Conservation (phyloP, 768 basidiomycete species). For the Lactarius sp. region DNA sequence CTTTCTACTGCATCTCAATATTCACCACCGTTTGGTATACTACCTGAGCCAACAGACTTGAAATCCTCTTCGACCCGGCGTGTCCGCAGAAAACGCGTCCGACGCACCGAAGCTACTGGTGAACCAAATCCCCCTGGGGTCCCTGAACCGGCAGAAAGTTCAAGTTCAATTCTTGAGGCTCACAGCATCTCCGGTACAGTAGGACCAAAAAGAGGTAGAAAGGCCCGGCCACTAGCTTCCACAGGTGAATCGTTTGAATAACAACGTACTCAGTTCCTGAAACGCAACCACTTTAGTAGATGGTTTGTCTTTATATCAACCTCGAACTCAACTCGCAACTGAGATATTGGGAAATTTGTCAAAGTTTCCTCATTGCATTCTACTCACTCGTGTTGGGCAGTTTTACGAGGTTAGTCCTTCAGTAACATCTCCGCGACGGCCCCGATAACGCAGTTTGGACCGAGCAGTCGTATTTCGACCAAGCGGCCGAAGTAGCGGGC, state of each 20-base stretch:
- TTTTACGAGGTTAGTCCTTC: constrained; percentile 77
- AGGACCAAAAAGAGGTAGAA: background rate
- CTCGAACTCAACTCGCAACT: constrained; percentile 51
- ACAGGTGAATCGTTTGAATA: constrained; percentile 1
- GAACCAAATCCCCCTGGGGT: background rate
- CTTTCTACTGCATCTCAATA: background rate
- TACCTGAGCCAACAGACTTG: background rate
- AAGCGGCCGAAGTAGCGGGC: constrained; percentile 71
- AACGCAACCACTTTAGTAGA: constrained; percentile 1
- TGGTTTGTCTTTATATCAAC: background rate
- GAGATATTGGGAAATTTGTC: constrained; percentile 68
- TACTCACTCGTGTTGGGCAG: constrained; percentile 89
- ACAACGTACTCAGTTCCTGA: background rate
- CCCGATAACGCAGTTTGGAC: background rate
- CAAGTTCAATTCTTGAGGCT: background rate
- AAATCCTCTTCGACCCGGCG: background rate
- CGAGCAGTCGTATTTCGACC: constrained; percentile 86
- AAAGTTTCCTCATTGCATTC: constrained; percentile 80
- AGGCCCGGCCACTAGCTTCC: background rate
- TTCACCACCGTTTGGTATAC: background rate
- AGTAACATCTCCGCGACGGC: background rate
- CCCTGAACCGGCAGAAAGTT: background rate
- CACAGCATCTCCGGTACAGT: background rate
- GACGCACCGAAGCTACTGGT: background rate
- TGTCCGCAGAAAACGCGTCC: background rate